Evolutionary conservation across 2,329 filamentous ascomycete genomes (phyloP), one percentile per base, ranked within the genome.

Genomic region (Botrytis elliptica): DNA sequence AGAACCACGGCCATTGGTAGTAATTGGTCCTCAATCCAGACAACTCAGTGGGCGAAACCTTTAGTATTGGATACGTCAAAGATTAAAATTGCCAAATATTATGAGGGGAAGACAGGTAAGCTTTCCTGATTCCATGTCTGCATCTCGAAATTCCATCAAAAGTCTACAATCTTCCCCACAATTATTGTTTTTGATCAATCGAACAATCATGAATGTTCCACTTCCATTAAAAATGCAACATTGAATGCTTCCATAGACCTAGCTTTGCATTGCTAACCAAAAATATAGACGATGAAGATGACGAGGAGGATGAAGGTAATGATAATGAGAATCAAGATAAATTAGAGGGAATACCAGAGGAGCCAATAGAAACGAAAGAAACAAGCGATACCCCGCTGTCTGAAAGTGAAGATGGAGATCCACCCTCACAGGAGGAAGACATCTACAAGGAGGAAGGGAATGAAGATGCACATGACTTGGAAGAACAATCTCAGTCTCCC

Each of bases 11-110:
- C 59, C 64, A 68, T 59, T 73, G 66, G 33, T 69, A 73, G 70
- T 68, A 75, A 79, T 75, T 78, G 76, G 63, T 77, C 76, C 33
- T 67, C 66, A 62, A 60, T 73, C n/a, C 71, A 73, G 66, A 62
- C 52, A 69, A 42, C 63, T 75, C 66, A 69, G 66, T 69, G 49
- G 66, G 18, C n/a, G 49, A 57, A 69, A 14, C 66, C 66, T 63
- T 73, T 75, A 72, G 66, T 75, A 55, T 67, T 76, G 46, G 75
- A 77, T 64, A 76, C 71, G 22, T 49, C 75, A 71, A 60, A 71
- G 63, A 40, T 76, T 73, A 29, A 71, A 77, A n/a, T 73, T 72
- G 63, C 73, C 38, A 60, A 49, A 70, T 69, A 69, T 70, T 69
- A 60, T 46, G 38, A 69, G 49, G 66, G 66, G 38, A 69, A 69